Base-by-base conservation (phyloP, 345 rosid species). In the Trapa bicornis region DNA sequence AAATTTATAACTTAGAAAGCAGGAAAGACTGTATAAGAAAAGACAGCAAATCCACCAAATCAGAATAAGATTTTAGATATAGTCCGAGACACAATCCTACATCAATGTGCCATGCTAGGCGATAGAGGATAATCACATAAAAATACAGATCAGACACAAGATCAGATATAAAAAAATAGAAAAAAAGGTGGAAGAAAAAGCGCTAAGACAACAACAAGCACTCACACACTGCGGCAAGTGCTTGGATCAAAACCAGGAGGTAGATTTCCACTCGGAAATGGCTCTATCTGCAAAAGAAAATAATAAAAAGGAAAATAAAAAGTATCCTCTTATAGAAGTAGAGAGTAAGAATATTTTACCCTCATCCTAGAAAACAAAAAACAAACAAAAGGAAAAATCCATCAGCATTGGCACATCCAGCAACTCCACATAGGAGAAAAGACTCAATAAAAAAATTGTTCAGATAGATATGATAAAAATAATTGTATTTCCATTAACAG, bases 141-240 rank as follows among this genome's bases (percentile, higher is more conserved):
- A 22, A 22, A 22, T 22, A 22, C 29, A 22, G 29, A 22, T 22
- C 29, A 22, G 29, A 22, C 29, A 22, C 29, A 22, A 22, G 29
- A 22, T 22, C 29, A 22, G 29, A 22, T 22, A 22, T 22, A 22
- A 22, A 22, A 22, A 22, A 22, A 22, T 22, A 22, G 68, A 68
- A 64, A 47, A 68, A 11, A 7, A 11, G 9, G 29, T 22, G 29
- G 29, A 72, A 70, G 54, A 70, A 47, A 47, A 73, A 67, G 75
- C 67, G 69, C 76, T 74, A 64, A 71, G 74, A 75, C 80, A 22
- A 22, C 29, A 22, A 22, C 29, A 80, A 87, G 84, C 79, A 91
- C 99, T 94, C 99, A 94, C 99, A 94, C 95, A 85, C 99, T 91
- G 95, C 96, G 91, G 95, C 99, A 94, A 87, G 92, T 71, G 78